These are phyloP conservation scores for Aspergillus nidulans DNA, from an alignment of 495 filamentous ascomycete genomes.

Conservation along the genomic window DNA sequence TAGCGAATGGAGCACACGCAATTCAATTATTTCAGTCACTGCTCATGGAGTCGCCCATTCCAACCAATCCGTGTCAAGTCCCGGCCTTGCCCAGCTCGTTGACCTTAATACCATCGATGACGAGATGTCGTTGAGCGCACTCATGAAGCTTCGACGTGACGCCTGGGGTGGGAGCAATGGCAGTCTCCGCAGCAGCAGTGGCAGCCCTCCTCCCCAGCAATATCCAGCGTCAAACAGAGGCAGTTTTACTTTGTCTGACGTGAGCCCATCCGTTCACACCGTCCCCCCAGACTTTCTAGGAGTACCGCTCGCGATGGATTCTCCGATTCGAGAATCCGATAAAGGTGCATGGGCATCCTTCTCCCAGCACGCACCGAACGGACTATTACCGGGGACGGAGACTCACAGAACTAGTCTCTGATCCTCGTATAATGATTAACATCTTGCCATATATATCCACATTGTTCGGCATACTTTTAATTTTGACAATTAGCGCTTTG, in stretches of 20 bases:
- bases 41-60: constrained; percentile 49
- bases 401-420: neutral
- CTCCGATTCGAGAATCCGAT: constrained; percentile 13
- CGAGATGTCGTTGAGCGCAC: constrained; percentile 63
- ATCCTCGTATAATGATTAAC: neutral
- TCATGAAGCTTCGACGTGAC: constrained; percentile 66
- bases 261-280: constrained; percentile 28
- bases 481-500: constrained; percentile 5
- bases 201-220: constrained; percentile 49
- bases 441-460: neutral
- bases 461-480: constrained; percentile 8
- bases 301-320: constrained; percentile 10
- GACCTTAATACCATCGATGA: constrained; percentile 64
- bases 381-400: neutral
- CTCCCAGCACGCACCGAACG: constrained; percentile 4
- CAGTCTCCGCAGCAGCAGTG: constrained; percentile 62
- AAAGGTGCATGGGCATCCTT: constrained; percentile 9
- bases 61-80: constrained; percentile 45
- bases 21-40: constrained; percentile 73
- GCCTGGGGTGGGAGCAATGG: constrained; percentile 80
- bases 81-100: constrained; percentile 68
- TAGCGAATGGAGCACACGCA: constrained; percentile 92
- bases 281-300: constrained; percentile 20
- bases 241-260: constrained; percentile 36
- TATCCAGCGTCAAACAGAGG: constrained; percentile 31